These are phyloP conservation scores for Litchi chinensis DNA, from an alignment of 345 rosid genomes.

Conservation along the genomic window DNA sequence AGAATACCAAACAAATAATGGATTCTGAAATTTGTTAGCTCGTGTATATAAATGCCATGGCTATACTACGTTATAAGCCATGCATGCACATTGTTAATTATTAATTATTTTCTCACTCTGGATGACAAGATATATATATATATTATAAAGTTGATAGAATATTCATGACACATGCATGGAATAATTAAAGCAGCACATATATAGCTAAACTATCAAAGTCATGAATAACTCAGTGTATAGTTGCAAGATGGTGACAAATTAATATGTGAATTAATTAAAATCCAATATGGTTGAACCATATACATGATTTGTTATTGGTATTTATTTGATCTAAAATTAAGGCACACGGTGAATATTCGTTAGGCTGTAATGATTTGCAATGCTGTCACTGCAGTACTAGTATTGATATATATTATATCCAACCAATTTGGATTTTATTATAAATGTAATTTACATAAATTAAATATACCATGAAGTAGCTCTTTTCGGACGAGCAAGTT, in stretches of 20 bases:
- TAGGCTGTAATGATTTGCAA: background rate
- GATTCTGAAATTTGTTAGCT: background rate
- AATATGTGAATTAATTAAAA: conserved; percentile 10
- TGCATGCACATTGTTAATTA: background rate
- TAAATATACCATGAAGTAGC: too few species aligned
- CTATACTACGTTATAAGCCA: background rate
- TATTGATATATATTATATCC: conserved; percentile 2
- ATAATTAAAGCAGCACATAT: too few species aligned
- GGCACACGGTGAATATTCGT: conserved; percentile 11
- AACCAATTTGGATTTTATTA: background rate
- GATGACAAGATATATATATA: background rate
- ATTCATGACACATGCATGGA: too few species aligned
- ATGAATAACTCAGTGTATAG: background rate
- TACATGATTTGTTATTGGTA: background rate
- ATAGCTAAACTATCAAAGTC: conserved; percentile 6
- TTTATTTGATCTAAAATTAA: background rate
- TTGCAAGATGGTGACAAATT: conserved; percentile 17
- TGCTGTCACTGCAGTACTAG: background rate
- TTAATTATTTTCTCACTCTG: background rate
- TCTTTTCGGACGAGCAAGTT: too few species aligned
- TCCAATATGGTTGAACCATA: conserved; percentile 10
- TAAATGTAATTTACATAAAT: background rate
- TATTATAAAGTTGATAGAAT: background rate
- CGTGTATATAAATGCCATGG: background rate
- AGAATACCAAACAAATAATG: background rate